These are phyloP conservation scores for Phyllostachys edulis DNA, from an alignment of 176 grass and related monocot species.

Conservation along the genomic window DNA sequence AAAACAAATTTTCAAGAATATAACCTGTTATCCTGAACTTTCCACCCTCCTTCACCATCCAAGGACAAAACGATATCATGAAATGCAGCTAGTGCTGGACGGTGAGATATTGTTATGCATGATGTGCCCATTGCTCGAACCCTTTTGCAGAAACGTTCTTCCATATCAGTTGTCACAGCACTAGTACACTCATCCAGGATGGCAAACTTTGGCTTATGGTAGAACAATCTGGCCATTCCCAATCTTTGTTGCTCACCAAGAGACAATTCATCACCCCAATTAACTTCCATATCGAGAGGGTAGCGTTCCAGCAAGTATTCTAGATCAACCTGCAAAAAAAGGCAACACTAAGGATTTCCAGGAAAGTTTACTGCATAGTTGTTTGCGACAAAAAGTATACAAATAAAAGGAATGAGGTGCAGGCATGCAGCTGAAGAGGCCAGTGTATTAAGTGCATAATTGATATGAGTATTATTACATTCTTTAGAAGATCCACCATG, in stretches of 20 bases:
- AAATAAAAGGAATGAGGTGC: neutral
- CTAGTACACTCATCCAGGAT: slow-evolving; percentile 99
- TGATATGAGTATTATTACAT: slow-evolving; percentile 55
- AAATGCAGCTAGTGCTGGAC: slow-evolving; percentile 95
- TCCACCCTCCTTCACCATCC: slow-evolving; percentile 92
- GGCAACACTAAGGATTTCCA: slow-evolving; percentile 23
- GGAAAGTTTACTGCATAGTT: neutral
- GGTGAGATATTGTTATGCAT: slow-evolving; percentile 97
- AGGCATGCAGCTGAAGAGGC: slow-evolving; percentile 6
- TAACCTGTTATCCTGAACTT: slow-evolving; percentile 92
- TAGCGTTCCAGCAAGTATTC: slow-evolving; percentile 96
- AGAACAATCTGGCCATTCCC: slow-evolving; percentile 97
- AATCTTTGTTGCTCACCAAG: slow-evolving; percentile 98
- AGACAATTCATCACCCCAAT: slow-evolving; percentile 95
- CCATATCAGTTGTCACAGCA: slow-evolving; percentile 98
- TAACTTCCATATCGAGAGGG: slow-evolving; percentile 83
- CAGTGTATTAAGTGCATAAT: neutral
- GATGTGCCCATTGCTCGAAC: slow-evolving; percentile 94
- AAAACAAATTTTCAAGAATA: slow-evolving; percentile 1
- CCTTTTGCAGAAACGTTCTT: slow-evolving; percentile 88
- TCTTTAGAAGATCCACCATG: slow-evolving; percentile 92
- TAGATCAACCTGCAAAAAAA: slow-evolving; percentile 79
- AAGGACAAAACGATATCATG: slow-evolving; percentile 95
- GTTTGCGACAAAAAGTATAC: neutral
- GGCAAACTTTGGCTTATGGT: slow-evolving; percentile 96